These are phyloP conservation scores for Excoecaria agallocha DNA, from an alignment of 345 rosid genomes.

Conservation along the genomic window DNA sequence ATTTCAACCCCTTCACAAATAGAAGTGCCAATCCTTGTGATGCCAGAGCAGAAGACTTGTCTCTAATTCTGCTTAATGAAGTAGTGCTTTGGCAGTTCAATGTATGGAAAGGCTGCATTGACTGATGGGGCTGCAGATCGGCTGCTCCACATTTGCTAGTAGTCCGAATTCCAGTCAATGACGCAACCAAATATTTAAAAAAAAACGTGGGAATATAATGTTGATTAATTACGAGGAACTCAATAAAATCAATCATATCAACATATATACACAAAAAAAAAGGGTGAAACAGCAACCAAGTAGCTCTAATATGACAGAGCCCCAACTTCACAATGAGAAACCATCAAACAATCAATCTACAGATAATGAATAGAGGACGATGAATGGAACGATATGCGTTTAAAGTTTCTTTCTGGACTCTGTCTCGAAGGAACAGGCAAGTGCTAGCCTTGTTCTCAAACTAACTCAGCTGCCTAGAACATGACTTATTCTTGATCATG, in stretches of 20 bases:
- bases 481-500: slow-evolving; percentile 11
- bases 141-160: too few relatives aligned
- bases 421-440: too few relatives aligned
- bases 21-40: too few relatives aligned
- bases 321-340: slow-evolving; percentile 5
- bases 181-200: background rate
- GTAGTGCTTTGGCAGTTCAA: too few relatives aligned
- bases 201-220: background rate
- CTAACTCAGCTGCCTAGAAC: background rate
- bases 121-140: too few relatives aligned
- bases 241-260: background rate
- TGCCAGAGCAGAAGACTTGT: too few relatives aligned
- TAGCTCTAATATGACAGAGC: background rate
- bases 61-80: too few relatives aligned
- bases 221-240: background rate
- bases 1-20: too few relatives aligned
- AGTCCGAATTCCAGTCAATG: too few relatives aligned
- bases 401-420: too few relatives aligned
- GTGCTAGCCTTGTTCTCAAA: too few relatives aligned
- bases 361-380: background rate
- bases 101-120: too few relatives aligned
- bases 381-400: background rate
- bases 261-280: slow-evolving; percentile 3
- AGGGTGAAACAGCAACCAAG: background rate
- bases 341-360: background rate